A percentile compares a stretch with the other conserved stretches of the same genome.
phyloP scores from a whole-genome alignment of 2,329 filamentous ascomycete species.

The Fusarium torulosum region DNA sequence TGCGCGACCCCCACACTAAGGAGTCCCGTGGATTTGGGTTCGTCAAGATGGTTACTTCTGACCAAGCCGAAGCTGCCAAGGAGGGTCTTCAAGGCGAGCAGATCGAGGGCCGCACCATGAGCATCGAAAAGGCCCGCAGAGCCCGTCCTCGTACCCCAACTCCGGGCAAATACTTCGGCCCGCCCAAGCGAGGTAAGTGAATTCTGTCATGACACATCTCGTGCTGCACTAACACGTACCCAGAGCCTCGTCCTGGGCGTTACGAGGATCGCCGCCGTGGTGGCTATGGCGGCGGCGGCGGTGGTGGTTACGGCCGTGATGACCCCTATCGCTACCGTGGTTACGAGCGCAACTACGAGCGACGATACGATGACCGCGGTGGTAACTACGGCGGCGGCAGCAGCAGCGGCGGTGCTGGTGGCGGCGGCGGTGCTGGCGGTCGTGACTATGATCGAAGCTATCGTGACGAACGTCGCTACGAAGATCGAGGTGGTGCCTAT shows the following conservation, averaged over 20 bases:
- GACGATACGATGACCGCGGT: conserved; percentile 63
- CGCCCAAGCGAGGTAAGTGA: conserved; percentile 91
- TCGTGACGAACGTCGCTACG: conserved; percentile 61
- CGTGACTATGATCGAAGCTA: conserved; percentile 65
- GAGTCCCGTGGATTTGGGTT: conserved; percentile 99
- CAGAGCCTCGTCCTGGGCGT: conserved; percentile 56
- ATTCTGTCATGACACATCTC: not conserved
- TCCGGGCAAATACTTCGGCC: conserved; percentile 98
- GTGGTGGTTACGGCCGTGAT: conserved; percentile 63
- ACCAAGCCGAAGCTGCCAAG: conserved; percentile 96
- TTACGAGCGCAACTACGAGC: conserved; percentile 58
- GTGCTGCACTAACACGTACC: conserved; percentile 21
- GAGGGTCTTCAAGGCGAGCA: conserved; percentile 95
- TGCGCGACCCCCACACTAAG: conserved; percentile 98
- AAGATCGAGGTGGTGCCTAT: conserved; percentile 57
- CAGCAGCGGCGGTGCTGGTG: conserved; percentile 54
- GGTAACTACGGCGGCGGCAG: conserved; percentile 55
- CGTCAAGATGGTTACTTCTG: conserved; percentile 97
- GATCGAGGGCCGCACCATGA: conserved; percentile 94
- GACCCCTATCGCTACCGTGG: conserved; percentile 70
- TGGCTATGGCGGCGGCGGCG: conserved; percentile 62
- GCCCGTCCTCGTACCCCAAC: conserved; percentile 95
- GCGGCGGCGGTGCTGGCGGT: conserved; percentile 43
- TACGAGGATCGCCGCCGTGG: conserved; percentile 75
- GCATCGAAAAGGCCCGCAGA: conserved; percentile 98